These are phyloP conservation scores for Fomitiporia mediterranea DNA, from an alignment of 1,284 basidiomycete species.

Conservation along the genomic window DNA sequence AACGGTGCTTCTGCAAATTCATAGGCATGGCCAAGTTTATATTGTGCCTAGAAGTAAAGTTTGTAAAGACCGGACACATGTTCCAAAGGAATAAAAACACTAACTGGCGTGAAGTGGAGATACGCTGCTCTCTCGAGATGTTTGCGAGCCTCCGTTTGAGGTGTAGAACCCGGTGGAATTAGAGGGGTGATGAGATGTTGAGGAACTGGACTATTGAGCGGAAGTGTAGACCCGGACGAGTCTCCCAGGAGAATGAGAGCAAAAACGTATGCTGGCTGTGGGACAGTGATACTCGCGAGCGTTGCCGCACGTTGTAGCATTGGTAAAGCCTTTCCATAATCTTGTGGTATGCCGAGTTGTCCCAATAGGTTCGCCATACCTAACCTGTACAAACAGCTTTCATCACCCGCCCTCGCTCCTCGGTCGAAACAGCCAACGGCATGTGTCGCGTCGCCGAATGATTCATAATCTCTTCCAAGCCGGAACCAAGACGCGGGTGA, in stretches of 20 bases:
- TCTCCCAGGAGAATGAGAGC: conserved; percentile 82
- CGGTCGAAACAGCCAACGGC: conserved; percentile 83
- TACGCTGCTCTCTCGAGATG: conserved; percentile 81
- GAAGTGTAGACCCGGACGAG: not conserved
- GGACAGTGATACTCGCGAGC: conserved; percentile 67
- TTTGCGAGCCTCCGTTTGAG: conserved; percentile 46
- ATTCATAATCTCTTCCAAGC: conserved; percentile 88
- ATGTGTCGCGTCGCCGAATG: conserved; percentile 65
- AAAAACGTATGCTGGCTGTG: conserved; percentile 84
- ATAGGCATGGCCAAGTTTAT: conserved; percentile 89
- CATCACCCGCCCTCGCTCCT: conserved; percentile 66
- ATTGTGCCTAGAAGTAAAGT: conserved; percentile 29
- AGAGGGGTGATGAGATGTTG: conserved; percentile 48
- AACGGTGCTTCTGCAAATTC: conserved; percentile 76
- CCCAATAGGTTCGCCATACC: conserved; percentile 90
- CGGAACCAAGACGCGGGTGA: conserved; percentile 78
- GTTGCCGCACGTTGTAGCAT: conserved; percentile 77
- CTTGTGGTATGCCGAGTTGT: conserved; percentile 65
- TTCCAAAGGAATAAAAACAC: conserved; percentile 4
- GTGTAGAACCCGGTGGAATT: conserved; percentile 41
- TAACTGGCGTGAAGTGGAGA: conserved; percentile 83
- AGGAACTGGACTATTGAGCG: conserved; percentile 46
- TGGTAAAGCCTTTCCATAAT: conserved; percentile 57
- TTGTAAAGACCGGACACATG: not conserved
- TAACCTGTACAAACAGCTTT: conserved; percentile 77